A percentile compares a stretch with the other conserved stretches of the same genome.
phyloP scores from a whole-genome alignment of 495 filamentous ascomycete species.

The Penicillium arizonense region DNA sequence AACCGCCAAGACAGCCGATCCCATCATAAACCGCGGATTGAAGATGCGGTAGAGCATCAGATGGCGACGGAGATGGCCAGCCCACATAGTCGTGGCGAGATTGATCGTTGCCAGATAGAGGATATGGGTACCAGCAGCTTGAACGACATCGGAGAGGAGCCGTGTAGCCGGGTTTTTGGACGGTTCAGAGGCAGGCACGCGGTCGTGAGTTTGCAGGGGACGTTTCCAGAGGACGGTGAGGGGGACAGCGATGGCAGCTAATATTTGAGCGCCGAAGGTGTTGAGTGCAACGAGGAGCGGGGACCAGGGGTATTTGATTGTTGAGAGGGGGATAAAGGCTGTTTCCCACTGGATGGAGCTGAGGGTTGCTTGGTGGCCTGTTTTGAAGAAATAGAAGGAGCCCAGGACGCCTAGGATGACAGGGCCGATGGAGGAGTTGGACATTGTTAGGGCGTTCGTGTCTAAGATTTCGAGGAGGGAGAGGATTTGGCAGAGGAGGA shows the following conservation, averaged over 20 bases:
- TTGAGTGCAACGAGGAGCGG: slow-evolving; percentile 81
- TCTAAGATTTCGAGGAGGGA: slow-evolving; percentile 86
- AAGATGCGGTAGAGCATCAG: slow-evolving; percentile 98
- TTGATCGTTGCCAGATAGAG: slow-evolving; percentile 79
- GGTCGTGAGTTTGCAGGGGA: slow-evolving; percentile 40
- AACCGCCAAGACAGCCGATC: slow-evolving; percentile 65
- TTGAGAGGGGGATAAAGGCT: slow-evolving; percentile 87
- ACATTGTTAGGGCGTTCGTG: slow-evolving; percentile 59
- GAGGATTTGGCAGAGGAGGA: slow-evolving; percentile 82
- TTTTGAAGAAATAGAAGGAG: slow-evolving; percentile 95
- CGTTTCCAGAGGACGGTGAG: slow-evolving; percentile 85
- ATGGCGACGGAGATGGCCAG: slow-evolving; percentile 81
- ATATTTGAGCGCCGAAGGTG: slow-evolving; percentile 83
- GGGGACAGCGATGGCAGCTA: slow-evolving; percentile 75
- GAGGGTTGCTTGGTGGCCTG: slow-evolving; percentile 90
- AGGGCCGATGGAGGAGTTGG: slow-evolving; percentile 74
- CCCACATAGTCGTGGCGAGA: slow-evolving; percentile 83
- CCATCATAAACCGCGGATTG: slow-evolving; percentile 83
- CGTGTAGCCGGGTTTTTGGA: slow-evolving; percentile 40
- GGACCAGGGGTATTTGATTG: slow-evolving; percentile 84
- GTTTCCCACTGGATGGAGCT: slow-evolving; percentile 92
- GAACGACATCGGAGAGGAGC: slow-evolving; percentile 65
- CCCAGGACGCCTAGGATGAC: slow-evolving; percentile 81
- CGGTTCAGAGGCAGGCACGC: slow-evolving; percentile 29
- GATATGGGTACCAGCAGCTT: slow-evolving; percentile 68